A percentile compares a stretch with the other conserved stretches of the same genome.
Evolutionary conservation across 306 rosid species (phyloP).

Genomic region (Citrullus colocynthis): DNA sequence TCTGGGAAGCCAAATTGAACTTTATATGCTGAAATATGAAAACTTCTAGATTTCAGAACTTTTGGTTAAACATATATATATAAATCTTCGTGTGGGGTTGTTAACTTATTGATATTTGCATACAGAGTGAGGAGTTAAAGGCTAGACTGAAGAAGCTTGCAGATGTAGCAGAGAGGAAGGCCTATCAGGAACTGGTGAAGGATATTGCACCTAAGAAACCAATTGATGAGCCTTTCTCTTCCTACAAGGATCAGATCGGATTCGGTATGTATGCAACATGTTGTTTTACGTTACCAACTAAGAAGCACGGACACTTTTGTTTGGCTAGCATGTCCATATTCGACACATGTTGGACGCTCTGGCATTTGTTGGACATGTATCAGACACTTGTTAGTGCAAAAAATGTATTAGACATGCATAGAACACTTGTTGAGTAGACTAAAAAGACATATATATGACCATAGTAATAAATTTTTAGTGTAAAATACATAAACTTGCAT

Average conservation of each 20-base stretch:
- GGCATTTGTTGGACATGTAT: too few relatives aligned
- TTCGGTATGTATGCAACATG: conserved; percentile 32
- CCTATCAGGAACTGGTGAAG: conserved; percentile 73
- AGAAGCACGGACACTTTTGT: too few relatives aligned
- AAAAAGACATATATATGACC: too few relatives aligned
- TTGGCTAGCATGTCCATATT: too few relatives aligned
- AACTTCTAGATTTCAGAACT: neutral
- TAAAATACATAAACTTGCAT: too few relatives aligned
- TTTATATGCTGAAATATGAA: neutral
- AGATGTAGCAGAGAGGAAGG: conserved; percentile 72
- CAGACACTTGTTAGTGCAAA: too few relatives aligned
- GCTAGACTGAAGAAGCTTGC: conserved; percentile 51
- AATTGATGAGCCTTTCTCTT: conserved; percentile 63
- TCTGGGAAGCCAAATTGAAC: neutral
- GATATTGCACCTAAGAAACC: conserved; percentile 46
- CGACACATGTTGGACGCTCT: too few relatives aligned
- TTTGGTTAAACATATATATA: neutral
- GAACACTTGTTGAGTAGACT: too few relatives aligned
- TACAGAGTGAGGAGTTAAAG: conserved; percentile 77
- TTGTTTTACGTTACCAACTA: neutral
- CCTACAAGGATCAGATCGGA: conserved; percentile 84
- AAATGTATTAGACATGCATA: too few relatives aligned
- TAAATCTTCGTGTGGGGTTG: neutral
- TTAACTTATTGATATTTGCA: neutral
- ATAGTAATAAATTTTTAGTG: too few relatives aligned